Evolutionary conservation across 2,329 filamentous ascomycete species (phyloP), one percentile per base, ranked within the genome.

Genomic region (Apiospora marii): DNA sequence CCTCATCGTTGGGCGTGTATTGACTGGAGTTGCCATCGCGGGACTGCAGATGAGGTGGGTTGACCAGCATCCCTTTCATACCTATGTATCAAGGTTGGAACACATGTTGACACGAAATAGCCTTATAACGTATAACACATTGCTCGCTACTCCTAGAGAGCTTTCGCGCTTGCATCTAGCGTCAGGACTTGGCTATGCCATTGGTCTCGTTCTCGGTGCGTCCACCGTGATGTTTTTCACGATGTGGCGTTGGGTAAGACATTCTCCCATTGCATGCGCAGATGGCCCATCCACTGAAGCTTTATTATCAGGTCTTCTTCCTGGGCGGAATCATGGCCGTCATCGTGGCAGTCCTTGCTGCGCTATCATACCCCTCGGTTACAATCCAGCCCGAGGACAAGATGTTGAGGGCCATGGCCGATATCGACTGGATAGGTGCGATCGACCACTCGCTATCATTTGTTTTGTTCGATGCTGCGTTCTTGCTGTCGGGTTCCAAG

Each of bases 91-190:
- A 12, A 2, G 13, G 34, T 41, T 24, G 34, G 41, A 41, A 10
- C 22, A 37, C 19, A 19, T 41, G 30, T 64, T 64, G 58, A 64
- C 58, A 5, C 16, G 8, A 19, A 10, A 41, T 41, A 64, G 58
- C 58, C 34, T 64, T 13, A 41, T 64, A 30, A 64, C 58, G 19
- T 64, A 64, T 13, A 64, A 64, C 12, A 24, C 58, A n/a, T 41
- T 64, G 58, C 58, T 64, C 58, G 58, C 58, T 41, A 64, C 58
- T 19, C 58, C 58, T 10, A 64, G 12, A 19, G 58, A 64, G 34
- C 58, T 64, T 64, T 64, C 34, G n/a, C 22, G 58, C 22, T n/a
- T 64, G 19, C 30, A 64, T 34, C 30, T 64, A 6, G 16, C n/a
- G 8, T 64, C 58, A 19, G 34, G 8, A 4, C 22, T 41, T 34